Percentiles rank a stretch among this genome's conserved stretches.
phyloP scores from a whole-genome alignment of 1,139 yeast genomes.

The Yarrowia galli region DNA sequence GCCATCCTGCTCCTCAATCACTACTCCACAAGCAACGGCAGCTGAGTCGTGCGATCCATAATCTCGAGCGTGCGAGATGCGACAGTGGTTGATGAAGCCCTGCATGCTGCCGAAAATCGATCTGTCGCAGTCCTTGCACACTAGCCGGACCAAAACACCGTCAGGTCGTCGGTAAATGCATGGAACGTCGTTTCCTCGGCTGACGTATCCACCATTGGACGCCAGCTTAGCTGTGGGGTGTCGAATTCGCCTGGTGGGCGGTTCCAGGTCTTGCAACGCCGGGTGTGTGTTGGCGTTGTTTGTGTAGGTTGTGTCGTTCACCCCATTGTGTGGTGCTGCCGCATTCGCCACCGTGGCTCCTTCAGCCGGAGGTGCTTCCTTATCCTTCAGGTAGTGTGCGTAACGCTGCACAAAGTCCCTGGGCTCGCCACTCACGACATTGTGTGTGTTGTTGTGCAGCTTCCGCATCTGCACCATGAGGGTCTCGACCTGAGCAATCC shows the following conservation, averaged over 20 bases:
- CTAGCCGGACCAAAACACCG: conserved; percentile 70
- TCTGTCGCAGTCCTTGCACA: conserved; percentile 72
- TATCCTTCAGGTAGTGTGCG: conserved; percentile 48
- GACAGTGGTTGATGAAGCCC: conserved; percentile 77
- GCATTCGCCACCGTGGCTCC: conserved; percentile 15
- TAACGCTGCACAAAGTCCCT: conserved; percentile 60
- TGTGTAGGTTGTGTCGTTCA: neutral
- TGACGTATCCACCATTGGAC: conserved; percentile 28
- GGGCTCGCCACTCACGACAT: conserved; percentile 53
- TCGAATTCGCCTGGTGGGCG: conserved; percentile 56
- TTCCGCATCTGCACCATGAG: conserved; percentile 56
- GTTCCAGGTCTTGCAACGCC: conserved; percentile 1
- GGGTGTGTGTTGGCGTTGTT: conserved; percentile 12
- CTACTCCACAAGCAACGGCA: conserved; percentile 71
- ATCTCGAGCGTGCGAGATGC: conserved; percentile 76
- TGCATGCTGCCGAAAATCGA: conserved; percentile 79
- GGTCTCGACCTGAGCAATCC: conserved; percentile 68
- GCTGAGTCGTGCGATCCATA: conserved; percentile 79
- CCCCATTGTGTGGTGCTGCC: neutral
- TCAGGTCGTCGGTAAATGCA: conserved; percentile 76
- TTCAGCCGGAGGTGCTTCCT: conserved; percentile 22
- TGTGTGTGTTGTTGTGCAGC: conserved; percentile 40
- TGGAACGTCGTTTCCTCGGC: conserved; percentile 43
- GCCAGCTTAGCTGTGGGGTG: conserved; percentile 53
- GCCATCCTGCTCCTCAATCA: conserved; percentile 66